A percentile compares a stretch with the other conserved stretches of the same genome.
Conservation (phyloP, 75 land plant species). For the Cunninghamia lanceolata region DNA sequence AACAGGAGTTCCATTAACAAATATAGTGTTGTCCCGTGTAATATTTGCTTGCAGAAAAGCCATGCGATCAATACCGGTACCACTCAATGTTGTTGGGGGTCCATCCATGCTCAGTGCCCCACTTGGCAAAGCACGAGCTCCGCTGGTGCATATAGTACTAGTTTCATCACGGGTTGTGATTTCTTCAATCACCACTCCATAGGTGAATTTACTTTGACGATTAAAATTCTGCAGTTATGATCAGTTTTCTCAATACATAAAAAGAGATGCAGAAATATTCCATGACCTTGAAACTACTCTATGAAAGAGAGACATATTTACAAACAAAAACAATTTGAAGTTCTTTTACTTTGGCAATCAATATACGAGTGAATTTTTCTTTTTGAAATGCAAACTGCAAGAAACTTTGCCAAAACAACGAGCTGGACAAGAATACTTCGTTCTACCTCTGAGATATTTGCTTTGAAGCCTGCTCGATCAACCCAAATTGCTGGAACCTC, state of each 20-base stretch:
- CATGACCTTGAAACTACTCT: not conserved
- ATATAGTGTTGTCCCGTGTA: conserved; percentile 89
- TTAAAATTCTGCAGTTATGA: conserved; percentile 54
- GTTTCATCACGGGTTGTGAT: conserved; percentile 97
- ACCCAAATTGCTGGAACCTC: conserved; percentile 98
- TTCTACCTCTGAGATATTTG: conserved; percentile 87
- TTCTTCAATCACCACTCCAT: conserved; percentile 93
- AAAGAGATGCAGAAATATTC: not conserved
- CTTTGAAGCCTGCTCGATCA: conserved; percentile 88
- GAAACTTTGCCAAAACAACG: not conserved
- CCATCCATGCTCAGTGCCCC: conserved; percentile 91
- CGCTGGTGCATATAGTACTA: conserved; percentile 75
- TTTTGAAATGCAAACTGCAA: not conserved
- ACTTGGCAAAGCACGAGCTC: conserved; percentile 82
- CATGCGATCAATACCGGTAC: conserved; percentile 85
- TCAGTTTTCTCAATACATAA: not conserved
- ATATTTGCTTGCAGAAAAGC: conserved; percentile 91
- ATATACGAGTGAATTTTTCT: not conserved
- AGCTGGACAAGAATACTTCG: not conserved
- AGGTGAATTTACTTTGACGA: conserved; percentile 94
- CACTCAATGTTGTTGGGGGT: conserved; percentile 96
- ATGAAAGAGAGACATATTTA: not conserved
- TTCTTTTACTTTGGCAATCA: not conserved
- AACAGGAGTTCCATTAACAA: conserved; percentile 90
- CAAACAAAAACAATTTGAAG: conserved; percentile 5